Conservation (phyloP, 257 asterid species). For the Haberlea rhodopensis region DNA sequence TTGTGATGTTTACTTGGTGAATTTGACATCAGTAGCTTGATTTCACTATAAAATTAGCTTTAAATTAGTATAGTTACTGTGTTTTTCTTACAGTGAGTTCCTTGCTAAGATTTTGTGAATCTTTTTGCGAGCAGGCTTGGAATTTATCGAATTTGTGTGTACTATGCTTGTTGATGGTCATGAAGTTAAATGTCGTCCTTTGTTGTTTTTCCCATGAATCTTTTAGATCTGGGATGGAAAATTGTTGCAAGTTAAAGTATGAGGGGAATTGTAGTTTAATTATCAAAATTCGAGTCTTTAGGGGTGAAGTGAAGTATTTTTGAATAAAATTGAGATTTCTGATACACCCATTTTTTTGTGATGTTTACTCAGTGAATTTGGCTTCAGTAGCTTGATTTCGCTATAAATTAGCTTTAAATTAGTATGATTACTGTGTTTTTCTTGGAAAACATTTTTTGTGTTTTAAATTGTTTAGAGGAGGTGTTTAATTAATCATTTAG, state of each 20-base stretch:
- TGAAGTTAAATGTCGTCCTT: neutral
- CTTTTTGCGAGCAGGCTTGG: neutral
- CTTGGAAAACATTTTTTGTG: neutral
- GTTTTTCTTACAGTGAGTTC: neutral
- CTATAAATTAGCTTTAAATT: no score
- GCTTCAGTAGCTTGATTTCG: neutral
- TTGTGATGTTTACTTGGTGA: neutral
- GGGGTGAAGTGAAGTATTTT: neutral
- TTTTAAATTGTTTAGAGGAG: neutral
- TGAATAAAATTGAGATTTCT: neutral
- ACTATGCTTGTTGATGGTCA: neutral
- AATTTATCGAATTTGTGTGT: constrained; percentile 12
- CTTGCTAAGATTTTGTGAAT: neutral
- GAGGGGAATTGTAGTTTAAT: constrained; percentile 16
- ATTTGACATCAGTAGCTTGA: neutral
- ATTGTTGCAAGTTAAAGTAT: constrained; percentile 21
- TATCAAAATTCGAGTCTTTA: constrained; percentile 28
- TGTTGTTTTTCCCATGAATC: neutral
- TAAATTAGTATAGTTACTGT: neutral
- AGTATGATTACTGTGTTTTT: neutral
- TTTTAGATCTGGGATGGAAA: constrained; percentile 29
- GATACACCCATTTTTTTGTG: neutral
- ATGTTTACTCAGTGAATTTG: no score
- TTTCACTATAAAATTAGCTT: neutral
- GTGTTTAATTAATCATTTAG: neutral